Conservation (phyloP, 495 filamentous ascomycete genomes). For the Ramalina intermedia region DNA sequence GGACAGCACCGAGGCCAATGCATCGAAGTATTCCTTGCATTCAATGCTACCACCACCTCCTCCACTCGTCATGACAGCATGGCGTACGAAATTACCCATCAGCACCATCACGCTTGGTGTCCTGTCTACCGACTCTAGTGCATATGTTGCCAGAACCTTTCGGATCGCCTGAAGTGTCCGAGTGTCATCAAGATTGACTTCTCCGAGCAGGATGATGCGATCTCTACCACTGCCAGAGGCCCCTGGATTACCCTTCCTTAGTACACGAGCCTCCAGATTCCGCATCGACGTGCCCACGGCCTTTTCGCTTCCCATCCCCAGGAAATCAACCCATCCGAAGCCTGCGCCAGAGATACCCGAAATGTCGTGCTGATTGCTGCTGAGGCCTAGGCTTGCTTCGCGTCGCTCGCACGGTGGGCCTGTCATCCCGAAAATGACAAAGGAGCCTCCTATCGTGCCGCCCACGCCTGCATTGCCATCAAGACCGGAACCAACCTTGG, state of each 20-base stretch:
- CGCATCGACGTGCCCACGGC: constrained; percentile 73
- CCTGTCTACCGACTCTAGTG: constrained; percentile 41
- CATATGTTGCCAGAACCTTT: constrained; percentile 59
- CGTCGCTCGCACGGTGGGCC: constrained; percentile 83
- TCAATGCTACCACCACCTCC: constrained; percentile 54
- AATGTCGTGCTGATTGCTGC: constrained; percentile 34
- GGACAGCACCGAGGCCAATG: constrained; percentile 63
- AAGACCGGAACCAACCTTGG: constrained; percentile 46
- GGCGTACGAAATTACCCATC: constrained; percentile 68
- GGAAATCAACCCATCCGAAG: constrained; percentile 94
- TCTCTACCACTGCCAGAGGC: constrained; percentile 19
- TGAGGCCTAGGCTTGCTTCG: constrained; percentile 59
- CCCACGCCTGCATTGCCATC: constrained; percentile 68
- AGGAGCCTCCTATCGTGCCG: constrained; percentile 74
- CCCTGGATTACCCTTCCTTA: constrained; percentile 21
- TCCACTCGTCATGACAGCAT: constrained; percentile 56
- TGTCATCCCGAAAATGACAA: constrained; percentile 77
- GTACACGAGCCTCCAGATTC: constrained; percentile 38
- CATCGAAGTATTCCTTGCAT: constrained; percentile 90
- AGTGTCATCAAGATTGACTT: constrained; percentile 74
- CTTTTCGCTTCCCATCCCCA: constrained; percentile 81
- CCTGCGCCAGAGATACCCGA: constrained; percentile 51
- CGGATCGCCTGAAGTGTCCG: constrained; percentile 59
- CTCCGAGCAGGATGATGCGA: constrained; percentile 60
- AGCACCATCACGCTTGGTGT: constrained; percentile 68